Evolutionary conservation across 2,329 filamentous ascomycete genomes (phyloP).

Genomic region (Ophiocordyceps australis): DNA sequence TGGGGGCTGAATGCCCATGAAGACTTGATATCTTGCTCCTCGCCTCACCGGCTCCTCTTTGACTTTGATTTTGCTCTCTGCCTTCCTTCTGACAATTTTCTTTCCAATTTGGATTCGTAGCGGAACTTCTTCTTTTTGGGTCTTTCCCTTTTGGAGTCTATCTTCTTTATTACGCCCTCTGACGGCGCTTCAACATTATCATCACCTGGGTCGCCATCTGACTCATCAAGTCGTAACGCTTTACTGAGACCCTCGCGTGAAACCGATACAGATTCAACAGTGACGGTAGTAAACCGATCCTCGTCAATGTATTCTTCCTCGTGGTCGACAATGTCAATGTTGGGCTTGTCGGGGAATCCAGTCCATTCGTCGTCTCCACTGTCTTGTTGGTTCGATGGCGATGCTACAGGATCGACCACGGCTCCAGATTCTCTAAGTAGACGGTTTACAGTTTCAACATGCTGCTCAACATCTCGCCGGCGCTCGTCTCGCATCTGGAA

Average conservation of each 20-base stretch:
- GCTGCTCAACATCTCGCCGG: conserved; percentile 62
- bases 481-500: conserved; percentile 65
- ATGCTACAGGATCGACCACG: conserved; percentile 18
- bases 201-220: conserved; percentile 14
- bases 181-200: too few relatives aligned
- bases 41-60: not conserved
- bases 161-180: too few relatives aligned
- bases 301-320: conserved; percentile 95
- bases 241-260: conserved; percentile 55
- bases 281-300: conserved; percentile 89
- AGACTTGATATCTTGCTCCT: too few relatives aligned
- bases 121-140: conserved; percentile 74
- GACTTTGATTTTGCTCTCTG: conserved; percentile 38
- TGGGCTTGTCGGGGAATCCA: conserved; percentile 38
- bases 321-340: conserved; percentile 44
- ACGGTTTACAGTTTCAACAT: conserved; percentile 59
- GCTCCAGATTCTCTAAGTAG: conserved; percentile 43
- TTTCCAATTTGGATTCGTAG: conserved; percentile 77
- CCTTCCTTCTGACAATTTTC: conserved; percentile 56
- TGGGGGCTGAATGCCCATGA: too few relatives aligned
- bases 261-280: conserved; percentile 73
- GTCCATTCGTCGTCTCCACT: conserved; percentile 38
- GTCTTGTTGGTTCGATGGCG: conserved; percentile 21
- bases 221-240: conserved; percentile 19
- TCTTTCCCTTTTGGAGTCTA: conserved; percentile 12